Conservation (phyloP, 2,329 filamentous ascomycete genomes). For the Incumbomyces lentus region DNA sequence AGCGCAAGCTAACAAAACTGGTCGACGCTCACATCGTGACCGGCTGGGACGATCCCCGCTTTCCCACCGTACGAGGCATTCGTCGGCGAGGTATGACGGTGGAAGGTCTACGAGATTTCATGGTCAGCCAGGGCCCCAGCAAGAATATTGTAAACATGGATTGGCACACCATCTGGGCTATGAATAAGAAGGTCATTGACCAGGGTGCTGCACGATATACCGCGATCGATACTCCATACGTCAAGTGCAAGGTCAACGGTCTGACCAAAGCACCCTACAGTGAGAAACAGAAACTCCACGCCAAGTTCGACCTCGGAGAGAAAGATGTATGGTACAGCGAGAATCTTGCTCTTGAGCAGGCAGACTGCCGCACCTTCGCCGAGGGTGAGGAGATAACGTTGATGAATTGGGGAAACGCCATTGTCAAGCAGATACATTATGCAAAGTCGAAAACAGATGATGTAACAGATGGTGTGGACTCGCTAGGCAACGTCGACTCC, state of each 20-base stretch:
- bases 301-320: constrained; percentile 25
- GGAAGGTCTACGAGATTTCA: constrained; percentile 39
- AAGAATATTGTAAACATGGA: constrained; percentile 41
- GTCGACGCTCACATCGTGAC: constrained; percentile 39
- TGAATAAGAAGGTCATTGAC: constrained; percentile 75
- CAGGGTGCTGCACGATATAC: constrained; percentile 35
- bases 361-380: constrained; percentile 24
- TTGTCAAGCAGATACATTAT: constrained; percentile 19
- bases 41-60: constrained; percentile 43
- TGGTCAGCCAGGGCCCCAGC: constrained; percentile 40
- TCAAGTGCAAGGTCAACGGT: constrained; percentile 44
- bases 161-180: constrained; percentile 40
- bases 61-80: constrained; percentile 42
- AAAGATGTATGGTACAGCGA: constrained; percentile 26
- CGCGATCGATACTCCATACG: constrained; percentile 22
- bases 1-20: constrained; percentile 42
- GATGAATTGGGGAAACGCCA: constrained; percentile 27
- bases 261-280: constrained; percentile 41
- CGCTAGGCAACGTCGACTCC: constrained; percentile 46
- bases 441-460: constrained; percentile 12
- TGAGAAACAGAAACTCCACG: constrained; percentile 25
- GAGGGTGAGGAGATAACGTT: constrained; percentile 26
- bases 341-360: constrained; percentile 25
- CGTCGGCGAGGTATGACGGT: constrained; percentile 41
- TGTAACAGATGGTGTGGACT: constrained; percentile 16